A percentile compares a stretch with the other conserved stretches of the same genome.
Conservation (phyloP, 495 filamentous ascomycete genomes). For the Xylaria bambusicola region DNA sequence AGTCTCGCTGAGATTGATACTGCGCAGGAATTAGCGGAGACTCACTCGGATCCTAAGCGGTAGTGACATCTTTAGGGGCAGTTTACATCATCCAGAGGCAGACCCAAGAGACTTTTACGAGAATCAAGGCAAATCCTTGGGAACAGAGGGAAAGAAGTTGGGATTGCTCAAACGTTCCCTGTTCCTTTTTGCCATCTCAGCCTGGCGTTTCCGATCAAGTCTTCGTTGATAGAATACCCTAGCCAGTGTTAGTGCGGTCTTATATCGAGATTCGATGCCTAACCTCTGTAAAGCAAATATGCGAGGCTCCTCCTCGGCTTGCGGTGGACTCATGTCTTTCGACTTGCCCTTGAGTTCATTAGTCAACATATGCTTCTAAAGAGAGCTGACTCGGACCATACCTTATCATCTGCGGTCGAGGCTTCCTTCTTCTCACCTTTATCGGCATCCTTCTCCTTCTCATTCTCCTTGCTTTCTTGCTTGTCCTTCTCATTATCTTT, state of each 20-base stretch:
- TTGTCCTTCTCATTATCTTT: conserved; percentile 54
- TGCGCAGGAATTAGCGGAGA: no score
- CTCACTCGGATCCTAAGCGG: no score
- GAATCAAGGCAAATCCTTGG: conserved; percentile 62
- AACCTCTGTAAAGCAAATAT: conserved; percentile 88
- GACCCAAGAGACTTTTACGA: background rate
- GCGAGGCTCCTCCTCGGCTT: conserved; percentile 64
- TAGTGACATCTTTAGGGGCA: background rate
- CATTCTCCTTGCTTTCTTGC: conserved; percentile 44
- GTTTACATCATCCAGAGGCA: background rate
- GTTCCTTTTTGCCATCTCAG: conserved; percentile 79
- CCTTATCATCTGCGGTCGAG: conserved; percentile 18
- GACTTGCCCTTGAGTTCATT: conserved; percentile 60
- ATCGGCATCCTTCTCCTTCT: conserved; percentile 46
- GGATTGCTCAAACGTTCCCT: conserved; percentile 79
- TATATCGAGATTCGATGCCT: conserved; percentile 23
- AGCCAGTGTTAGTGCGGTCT: conserved; percentile 26
- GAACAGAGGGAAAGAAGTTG: conserved; percentile 79
- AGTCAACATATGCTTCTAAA: conserved; percentile 20
- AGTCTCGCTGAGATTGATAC: background rate
- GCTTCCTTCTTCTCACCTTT: conserved; percentile 37
- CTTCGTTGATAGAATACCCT: conserved; percentile 88
- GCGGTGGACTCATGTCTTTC: conserved; percentile 49
- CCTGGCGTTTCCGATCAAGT: conserved; percentile 73
- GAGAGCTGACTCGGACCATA: conserved; percentile 23